Conservation (phyloP, 257 asterid species). For the Solanum etuberosum region DNA sequence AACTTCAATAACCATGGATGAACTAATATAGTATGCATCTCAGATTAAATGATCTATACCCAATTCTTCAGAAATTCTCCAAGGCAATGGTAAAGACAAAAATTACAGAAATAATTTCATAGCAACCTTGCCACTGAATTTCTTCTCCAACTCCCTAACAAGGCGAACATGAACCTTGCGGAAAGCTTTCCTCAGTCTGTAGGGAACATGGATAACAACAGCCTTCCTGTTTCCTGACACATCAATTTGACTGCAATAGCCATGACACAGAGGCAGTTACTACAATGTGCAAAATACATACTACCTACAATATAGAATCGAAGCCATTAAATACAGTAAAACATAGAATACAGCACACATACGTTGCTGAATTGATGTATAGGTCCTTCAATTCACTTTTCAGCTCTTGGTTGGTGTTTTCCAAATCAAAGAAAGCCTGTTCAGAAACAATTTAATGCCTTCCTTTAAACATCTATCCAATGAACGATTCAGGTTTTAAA, state of each 20-base stretch:
- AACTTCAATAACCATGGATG: not conserved
- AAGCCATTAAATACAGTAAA: not conserved
- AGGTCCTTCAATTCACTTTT: slow-evolving; percentile 26
- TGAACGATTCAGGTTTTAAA: not conserved
- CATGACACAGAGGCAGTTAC: not conserved
- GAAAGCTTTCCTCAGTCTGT: slow-evolving; percentile 22
- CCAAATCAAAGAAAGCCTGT: slow-evolving; percentile 18
- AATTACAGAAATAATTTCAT: not conserved
- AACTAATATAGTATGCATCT: not conserved
- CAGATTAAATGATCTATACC: not conserved
- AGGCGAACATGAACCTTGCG: slow-evolving; percentile 22
- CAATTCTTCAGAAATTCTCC: not conserved
- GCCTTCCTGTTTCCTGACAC: slow-evolving; percentile 17
- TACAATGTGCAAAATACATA: not conserved
- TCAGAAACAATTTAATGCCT: not conserved
- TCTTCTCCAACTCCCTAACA: slow-evolving; percentile 20
- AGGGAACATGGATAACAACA: slow-evolving; percentile 21
- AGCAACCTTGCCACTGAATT: slow-evolving; percentile 21
- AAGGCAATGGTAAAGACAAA: not conserved
- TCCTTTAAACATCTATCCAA: not conserved
- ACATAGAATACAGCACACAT: not conserved
- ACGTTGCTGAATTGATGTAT: slow-evolving; percentile 18
- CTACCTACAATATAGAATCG: not conserved
- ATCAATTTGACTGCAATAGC: slow-evolving; percentile 14
- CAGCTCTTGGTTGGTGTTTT: slow-evolving; percentile 22